phyloP scores from a whole-genome alignment of 768 basidiomycete genomes.

The Holtermannia corniformis region DNA sequence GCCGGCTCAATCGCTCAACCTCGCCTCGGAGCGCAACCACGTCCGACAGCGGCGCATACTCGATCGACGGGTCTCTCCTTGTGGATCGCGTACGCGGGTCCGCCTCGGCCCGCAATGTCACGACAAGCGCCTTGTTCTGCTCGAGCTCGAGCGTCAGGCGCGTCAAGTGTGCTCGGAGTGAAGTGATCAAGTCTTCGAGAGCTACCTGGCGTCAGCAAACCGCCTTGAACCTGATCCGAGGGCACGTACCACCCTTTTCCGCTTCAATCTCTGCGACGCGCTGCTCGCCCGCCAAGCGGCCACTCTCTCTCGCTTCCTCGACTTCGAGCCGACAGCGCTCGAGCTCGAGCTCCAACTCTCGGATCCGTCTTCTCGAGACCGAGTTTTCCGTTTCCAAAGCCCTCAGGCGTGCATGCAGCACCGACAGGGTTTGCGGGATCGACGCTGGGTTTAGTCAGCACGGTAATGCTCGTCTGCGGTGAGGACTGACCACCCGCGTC shows the following conservation, averaged over 20 bases:
- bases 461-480: conserved; percentile 43
- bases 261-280: conserved; percentile 69
- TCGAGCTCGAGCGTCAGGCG: conserved; percentile 70
- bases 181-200: conserved; percentile 65
- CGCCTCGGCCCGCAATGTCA: conserved; percentile 22
- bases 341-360: conserved; percentile 76
- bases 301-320: conserved; percentile 60
- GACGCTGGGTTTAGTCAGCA: conserved; percentile 8
- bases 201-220: conserved; percentile 46
- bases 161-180: conserved; percentile 63
- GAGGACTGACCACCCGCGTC: conserved; percentile 26
- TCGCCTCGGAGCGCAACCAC: conserved; percentile 52
- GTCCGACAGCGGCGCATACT: conserved; percentile 50
- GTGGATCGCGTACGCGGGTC: background rate
- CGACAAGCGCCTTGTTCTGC: conserved; percentile 56
- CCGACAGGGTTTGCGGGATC: conserved; percentile 27
- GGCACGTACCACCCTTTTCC: conserved; percentile 67
- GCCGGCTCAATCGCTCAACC: conserved; percentile 69
- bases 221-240: conserved; percentile 8
- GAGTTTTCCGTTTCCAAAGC: conserved; percentile 73
- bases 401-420: conserved; percentile 49
- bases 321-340: conserved; percentile 47
- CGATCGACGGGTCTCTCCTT: background rate
- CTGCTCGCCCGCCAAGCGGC: conserved; percentile 46
- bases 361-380: conserved; percentile 68